phyloP scores from a whole-genome alignment of 768 basidiomycete species.

The Tubosaeta sp. region DNA sequence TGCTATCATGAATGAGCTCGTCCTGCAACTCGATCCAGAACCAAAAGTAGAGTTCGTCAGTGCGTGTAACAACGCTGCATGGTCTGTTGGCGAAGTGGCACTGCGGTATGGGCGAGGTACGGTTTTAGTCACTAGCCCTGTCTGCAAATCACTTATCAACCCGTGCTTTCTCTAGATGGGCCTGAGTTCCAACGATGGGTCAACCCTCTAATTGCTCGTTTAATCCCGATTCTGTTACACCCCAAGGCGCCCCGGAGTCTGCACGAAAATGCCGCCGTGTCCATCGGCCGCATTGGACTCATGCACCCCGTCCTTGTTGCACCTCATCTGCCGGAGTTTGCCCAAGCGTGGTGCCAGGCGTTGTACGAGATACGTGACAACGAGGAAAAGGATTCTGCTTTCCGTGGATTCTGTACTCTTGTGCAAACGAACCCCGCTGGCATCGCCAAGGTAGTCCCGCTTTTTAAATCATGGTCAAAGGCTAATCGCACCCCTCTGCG shows the following conservation, averaged over 20 bases:
- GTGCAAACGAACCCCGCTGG: constrained; percentile 94
- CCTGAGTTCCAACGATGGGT: constrained; percentile 92
- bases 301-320: constrained; percentile 89
- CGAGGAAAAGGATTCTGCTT: constrained; percentile 99
- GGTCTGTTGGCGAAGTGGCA: constrained; percentile 99
- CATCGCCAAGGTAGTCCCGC: constrained; percentile 70
- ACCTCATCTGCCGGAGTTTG: constrained; percentile 85
- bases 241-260: constrained; percentile 90
- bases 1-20: constrained; percentile 85
- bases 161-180: constrained; percentile 47
- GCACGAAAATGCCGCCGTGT: constrained; percentile 97
- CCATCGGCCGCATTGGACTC: constrained; percentile 92
- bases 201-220: constrained; percentile 74
- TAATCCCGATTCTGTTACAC: constrained; percentile 91
- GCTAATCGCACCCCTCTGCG: constrained; percentile 1
- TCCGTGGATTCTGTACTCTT: constrained; percentile 93
- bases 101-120: constrained; percentile 81
- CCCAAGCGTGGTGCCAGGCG: constrained; percentile 95
- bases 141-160: constrained; percentile 1
- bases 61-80: constrained; percentile 98
- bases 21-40: constrained; percentile 85
- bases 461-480: neutral
- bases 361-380: constrained; percentile 98
- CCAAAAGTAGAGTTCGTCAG: constrained; percentile 93
- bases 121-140: neutral